Base-by-base conservation (phyloP, 768 basidiomycete species). In the Podaxis mareebaensis region DNA sequence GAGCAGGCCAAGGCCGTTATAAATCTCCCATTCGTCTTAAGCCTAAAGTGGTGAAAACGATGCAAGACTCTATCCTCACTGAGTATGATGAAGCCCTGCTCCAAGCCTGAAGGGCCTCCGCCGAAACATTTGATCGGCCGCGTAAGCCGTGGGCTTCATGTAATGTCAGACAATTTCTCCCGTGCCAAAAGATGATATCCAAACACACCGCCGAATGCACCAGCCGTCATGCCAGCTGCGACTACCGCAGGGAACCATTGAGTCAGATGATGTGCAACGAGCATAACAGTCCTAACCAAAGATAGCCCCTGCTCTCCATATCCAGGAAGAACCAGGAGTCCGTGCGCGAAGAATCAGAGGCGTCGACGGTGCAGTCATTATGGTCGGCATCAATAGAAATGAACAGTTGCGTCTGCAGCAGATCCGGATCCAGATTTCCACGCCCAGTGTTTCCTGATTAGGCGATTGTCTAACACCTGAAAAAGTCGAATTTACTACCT, bases 1-100 rank as follows among this genome's bases (percentile, higher is more conserved):
- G 68, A 91, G 73, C 60, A 91, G 74, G 0, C 81, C 87, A 11
- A 92, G 79, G 13, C 91, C 91, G 62, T 92, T 91, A 70, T 81
- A 83, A 44, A 90, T 77, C 90, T 92, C 69, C 30, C 20, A 40
- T 15, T 38, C 17, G 17, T 49, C 20, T 44, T 26, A 28, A 17
- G 53, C n/a, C 13, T 40, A 15, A n/a, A 5, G 17, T 26, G 38
- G 13, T 28, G 15, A 15, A 17, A 38, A 7, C 1, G 13, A 49
- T 17, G 20, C 36, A 51, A 51, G 24, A 28, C 28, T 26, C 26
- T 22, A n/a, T 24, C 12, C 82, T 40, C 71, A 91, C 89, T 67
- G 84, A 81, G 71, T 91, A 92, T 64, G 78, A 77, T 6, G 88
- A 76, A 4, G 87, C 91, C 20, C 81, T 87, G 64, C 77, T 75